Evolutionary conservation across 2,329 filamentous ascomycete genomes (phyloP), one percentile per base, ranked within the genome.

Genomic region (Rugonectria rugulosa): DNA sequence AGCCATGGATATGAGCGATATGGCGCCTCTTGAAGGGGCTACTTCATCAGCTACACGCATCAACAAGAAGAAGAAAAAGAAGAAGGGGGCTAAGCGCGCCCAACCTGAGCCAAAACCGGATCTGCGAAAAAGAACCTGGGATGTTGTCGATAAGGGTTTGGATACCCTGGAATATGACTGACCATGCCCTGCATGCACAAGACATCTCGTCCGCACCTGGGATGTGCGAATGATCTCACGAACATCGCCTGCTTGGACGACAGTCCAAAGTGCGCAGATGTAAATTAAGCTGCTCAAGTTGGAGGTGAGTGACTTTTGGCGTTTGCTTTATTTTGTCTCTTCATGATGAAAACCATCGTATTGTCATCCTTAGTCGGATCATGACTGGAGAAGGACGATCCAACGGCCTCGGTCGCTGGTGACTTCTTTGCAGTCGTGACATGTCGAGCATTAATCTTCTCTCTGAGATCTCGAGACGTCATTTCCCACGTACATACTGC

Each of bases 281-380:
- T 24, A n/a, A n/a, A n/a, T n/a, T n/a, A n/a, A n/a, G n/a, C n/a
- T n/a, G n/a, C 21, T 9, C 19, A 50, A n/a, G 9, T 20, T 17
- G 11, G 12, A 14, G 45, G 64, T 67, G 56, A 59, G 60, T 60
- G 40, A 5, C 4, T 20, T 40, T 42, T 43, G 17, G 5, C 38
- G 6, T 36, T 49, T 38, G 26, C 41, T 49, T 40, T 6, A 15
- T 27, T n/a, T 46, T 23, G 14, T 44, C 61, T 57, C 56, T 60
- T 58, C 57, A 89, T 94, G 92, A 96, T 94, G 92, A 95, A 87
- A 92, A 81, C 74, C 75, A 83, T 78, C 59, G 66, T 92, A 93
- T 92, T 89, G 91, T 96, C 92, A 96, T 96, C 92, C 92, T 96
- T 96, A 96, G 91, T 81, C 92, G 84, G 88, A 96, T 75, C 70